Base-by-base conservation (phyloP, 139 green algal genomes). In the Coelastrella sp. region DNA sequence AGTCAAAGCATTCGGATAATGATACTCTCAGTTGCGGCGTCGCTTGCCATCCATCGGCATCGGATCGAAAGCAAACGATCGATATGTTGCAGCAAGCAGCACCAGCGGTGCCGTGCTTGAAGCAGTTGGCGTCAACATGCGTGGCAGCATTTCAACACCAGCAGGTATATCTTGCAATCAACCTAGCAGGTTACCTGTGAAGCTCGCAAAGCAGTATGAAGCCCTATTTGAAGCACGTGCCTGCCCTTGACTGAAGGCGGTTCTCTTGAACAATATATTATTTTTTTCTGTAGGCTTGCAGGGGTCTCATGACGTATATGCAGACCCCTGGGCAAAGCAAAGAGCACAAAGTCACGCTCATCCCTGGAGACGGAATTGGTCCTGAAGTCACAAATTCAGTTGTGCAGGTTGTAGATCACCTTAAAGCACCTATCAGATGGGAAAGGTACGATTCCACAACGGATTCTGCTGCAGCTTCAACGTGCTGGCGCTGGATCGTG, bases 361-460 rank as follows among this genome's bases (percentile, higher is more conserved):
- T 97, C 57, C 95, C 95, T 57, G 95, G 95, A 8, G 95, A 97
- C 58, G 95, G 95, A 19, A 96, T 95, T 58, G 94, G 97, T 10
- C 97, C 97, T 8, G 97, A 99, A 91, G 97, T 99, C 74, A 95
- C 96, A 9, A 93, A 96, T 4, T 89, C 95, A 1, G 95, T 99
- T 56, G 93, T 96, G 63, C 86, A 96, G 35, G 94, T 99, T 15
- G 97, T 99, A 84, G 89, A 93, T 8, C 95, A 95, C 7, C 95
- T 97, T n/a, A 74, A 92, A 24, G 97, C 94, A 8, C 96, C 97
- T n/a, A 95, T 99, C 72, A 66, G 90, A 49, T 99, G 97, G 97
- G 97, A 99, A 73, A 93, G 96, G 93, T 98, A 93, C 22, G 96
- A 95, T 58, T 60, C 63, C 12, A 17, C 12, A 17, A 4, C 12